Evolutionary conservation across 2,329 filamentous ascomycete genomes (phyloP).

Genomic region (Penicillium sp.): DNA sequence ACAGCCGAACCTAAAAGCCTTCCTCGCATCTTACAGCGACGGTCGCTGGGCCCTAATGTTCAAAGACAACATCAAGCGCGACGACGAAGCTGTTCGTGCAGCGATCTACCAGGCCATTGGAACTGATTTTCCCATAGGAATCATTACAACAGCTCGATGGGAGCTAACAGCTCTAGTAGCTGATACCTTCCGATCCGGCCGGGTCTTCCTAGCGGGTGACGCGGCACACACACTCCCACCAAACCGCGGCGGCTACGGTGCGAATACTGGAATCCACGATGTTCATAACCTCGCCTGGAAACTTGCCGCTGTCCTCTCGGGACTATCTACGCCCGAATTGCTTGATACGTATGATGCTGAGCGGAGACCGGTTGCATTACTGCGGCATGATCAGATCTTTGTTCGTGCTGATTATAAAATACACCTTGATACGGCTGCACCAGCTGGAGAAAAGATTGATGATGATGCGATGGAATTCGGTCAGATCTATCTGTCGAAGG

Average conservation of each 20-base stretch:
- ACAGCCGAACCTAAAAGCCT: constrained; percentile 18
- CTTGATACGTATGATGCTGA: constrained; percentile 44
- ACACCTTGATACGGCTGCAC: constrained; percentile 7
- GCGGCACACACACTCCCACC: constrained; percentile 33
- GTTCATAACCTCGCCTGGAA: constrained; percentile 48
- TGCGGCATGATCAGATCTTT: constrained; percentile 28
- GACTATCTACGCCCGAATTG: constrained; percentile 21
- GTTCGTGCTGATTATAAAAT: constrained; percentile 24
- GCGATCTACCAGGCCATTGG: constrained; percentile 33
- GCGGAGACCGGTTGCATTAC: constrained; percentile 34
- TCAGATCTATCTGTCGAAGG: constrained; percentile 25
- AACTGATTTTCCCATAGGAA: constrained; percentile 28
- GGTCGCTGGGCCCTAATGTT: constrained; percentile 29
- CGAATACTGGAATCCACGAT: constrained; percentile 40
- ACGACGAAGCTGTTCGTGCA: constrained; percentile 18
- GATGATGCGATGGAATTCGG: constrained; percentile 31
- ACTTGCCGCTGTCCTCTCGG: constrained; percentile 34
- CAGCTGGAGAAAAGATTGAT: constrained; percentile 14
- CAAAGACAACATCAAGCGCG: constrained; percentile 21
- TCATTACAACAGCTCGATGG: constrained; percentile 37
- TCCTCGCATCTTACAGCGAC: constrained; percentile 25
- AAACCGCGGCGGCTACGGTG: constrained; percentile 31
- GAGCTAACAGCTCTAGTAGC: constrained; percentile 31
- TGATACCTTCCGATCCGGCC: constrained; percentile 25
- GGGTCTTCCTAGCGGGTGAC: constrained; percentile 37